phyloP scores from a whole-genome alignment of 257 asterid genomes.

The Striga asiatica region DNA sequence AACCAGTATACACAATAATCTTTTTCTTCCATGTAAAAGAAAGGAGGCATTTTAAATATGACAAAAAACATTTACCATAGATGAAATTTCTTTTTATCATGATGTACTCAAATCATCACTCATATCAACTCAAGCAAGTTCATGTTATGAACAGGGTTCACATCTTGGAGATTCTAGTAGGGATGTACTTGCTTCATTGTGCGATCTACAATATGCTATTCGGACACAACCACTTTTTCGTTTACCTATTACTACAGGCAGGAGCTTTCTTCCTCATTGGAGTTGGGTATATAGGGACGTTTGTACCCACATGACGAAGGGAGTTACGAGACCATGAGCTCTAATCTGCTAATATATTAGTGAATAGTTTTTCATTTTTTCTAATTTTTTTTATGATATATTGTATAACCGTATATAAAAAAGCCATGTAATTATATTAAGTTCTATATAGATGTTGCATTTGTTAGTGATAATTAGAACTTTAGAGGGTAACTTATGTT shows the following conservation, averaged over 20 bases:
- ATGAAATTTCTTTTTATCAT: not conserved
- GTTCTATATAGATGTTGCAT: not conserved
- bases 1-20: not conserved
- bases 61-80: not conserved
- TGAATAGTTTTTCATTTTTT: not conserved
- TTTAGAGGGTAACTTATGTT: not conserved
- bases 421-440: not conserved
- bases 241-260: slow-evolving; percentile 73
- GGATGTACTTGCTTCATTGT: slow-evolving; percentile 70
- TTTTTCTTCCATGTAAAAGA: not conserved
- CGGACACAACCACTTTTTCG: slow-evolving; percentile 54
- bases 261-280: slow-evolving; percentile 69
- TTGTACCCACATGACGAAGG: slow-evolving; percentile 34
- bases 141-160: slow-evolving; percentile 44
- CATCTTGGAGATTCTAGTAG: slow-evolving; percentile 59
- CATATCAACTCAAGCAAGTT: slow-evolving; percentile 6
- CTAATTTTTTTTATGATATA: not conserved
- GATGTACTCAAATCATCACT: slow-evolving; percentile 10
- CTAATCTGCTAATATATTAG: not conserved
- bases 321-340: not conserved
- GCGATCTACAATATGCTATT: slow-evolving; percentile 64
- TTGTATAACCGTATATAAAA: not conserved
- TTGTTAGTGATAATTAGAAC: not conserved
- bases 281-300: slow-evolving; percentile 58
- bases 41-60: not conserved